phyloP scores from a whole-genome alignment of 2,329 filamentous ascomycete species.

The Talaromyces islandicus region DNA sequence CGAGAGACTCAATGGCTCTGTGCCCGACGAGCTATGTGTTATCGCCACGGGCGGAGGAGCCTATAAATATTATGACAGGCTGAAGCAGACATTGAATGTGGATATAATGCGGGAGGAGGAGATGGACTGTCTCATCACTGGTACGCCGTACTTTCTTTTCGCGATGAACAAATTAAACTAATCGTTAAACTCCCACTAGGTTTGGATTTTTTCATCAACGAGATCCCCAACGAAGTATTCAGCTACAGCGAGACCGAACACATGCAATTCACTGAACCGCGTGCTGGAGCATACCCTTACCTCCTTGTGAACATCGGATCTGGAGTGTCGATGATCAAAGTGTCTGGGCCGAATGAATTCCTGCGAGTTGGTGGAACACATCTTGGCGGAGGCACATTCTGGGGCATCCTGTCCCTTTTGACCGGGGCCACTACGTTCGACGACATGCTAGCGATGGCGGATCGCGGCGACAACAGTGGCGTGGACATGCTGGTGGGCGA shows the following conservation, averaged over 20 bases:
- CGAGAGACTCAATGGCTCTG: slow-evolving; percentile 64
- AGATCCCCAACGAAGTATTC: slow-evolving; percentile 95
- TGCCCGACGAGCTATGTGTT: slow-evolving; percentile 68
- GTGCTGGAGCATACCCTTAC: slow-evolving; percentile 87
- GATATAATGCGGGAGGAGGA: slow-evolving; percentile 91
- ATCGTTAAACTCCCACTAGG: slow-evolving; percentile 49
- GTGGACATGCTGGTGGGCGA: slow-evolving; percentile 97
- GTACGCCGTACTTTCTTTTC: slow-evolving; percentile 37
- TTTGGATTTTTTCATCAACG: slow-evolving; percentile 97
- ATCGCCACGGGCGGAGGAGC: slow-evolving; percentile 96
- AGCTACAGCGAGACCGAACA: slow-evolving; percentile 88
- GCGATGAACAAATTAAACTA: neutral
- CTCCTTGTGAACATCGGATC: slow-evolving; percentile 97
- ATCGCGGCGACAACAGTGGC: slow-evolving; percentile 81
- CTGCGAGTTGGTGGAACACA: slow-evolving; percentile 92
- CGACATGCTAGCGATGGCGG: slow-evolving; percentile 91
- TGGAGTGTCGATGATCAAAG: slow-evolving; percentile 94
- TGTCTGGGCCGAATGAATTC: slow-evolving; percentile 79
- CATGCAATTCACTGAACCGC: slow-evolving; percentile 78
- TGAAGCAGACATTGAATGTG: slow-evolving; percentile 74
- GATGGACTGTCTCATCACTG: slow-evolving; percentile 97
- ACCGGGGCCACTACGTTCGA: slow-evolving; percentile 96
- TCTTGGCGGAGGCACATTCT: slow-evolving; percentile 92
- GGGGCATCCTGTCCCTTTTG: slow-evolving; percentile 85
- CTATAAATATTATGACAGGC: slow-evolving; percentile 93